A percentile compares a stretch with the other conserved stretches of the same genome.
Conservation (phyloP, 2,329 filamentous ascomycete species). For the Xylaria sp. region DNA sequence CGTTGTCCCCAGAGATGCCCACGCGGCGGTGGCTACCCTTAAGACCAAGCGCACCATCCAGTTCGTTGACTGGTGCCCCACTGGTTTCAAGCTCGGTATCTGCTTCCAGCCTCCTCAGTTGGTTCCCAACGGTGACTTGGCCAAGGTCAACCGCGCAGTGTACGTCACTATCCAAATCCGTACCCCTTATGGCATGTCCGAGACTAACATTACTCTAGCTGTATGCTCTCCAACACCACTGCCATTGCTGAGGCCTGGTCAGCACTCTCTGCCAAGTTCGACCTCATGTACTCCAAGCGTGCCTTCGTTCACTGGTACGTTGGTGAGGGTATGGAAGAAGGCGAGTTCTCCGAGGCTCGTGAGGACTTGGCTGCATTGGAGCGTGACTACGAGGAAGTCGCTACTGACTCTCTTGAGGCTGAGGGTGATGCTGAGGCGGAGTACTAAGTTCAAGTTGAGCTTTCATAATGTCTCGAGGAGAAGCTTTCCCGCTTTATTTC, state of each 20-base stretch:
- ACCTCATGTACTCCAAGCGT: slow-evolving; percentile 99
- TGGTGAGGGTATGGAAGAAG: slow-evolving; percentile 99
- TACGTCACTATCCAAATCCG: slow-evolving; percentile 62
- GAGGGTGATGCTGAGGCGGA: slow-evolving; percentile 83
- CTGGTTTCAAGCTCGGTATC: slow-evolving; percentile 99
- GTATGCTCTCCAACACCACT: slow-evolving; percentile 99
- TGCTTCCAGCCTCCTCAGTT: slow-evolving; percentile 97
- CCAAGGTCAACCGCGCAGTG: slow-evolving; percentile 97
- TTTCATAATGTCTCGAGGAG: slow-evolving; percentile 20
- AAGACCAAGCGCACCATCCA: slow-evolving; percentile 99
- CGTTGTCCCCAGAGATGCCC: slow-evolving; percentile 92
- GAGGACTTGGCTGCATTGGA: slow-evolving; percentile 97
- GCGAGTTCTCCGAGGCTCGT: slow-evolving; percentile 98
- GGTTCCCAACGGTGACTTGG: slow-evolving; percentile 93
- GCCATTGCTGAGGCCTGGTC: slow-evolving; percentile 98
- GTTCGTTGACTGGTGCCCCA: slow-evolving; percentile 99
- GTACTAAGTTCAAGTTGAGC: slow-evolving; percentile 58
- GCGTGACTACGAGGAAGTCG: slow-evolving; percentile 98
- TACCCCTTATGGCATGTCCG: background rate
- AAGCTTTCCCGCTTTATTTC: slow-evolving; percentile 18
- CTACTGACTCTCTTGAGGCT: slow-evolving; percentile 83
- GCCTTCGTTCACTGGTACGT: slow-evolving; percentile 99
- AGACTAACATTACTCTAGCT: slow-evolving; percentile 45
- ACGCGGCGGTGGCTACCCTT: slow-evolving; percentile 85
- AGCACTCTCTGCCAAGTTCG: slow-evolving; percentile 94